Conservation (phyloP, 352 stramenopile species). For the Peronosclerospora sorghi region DNA sequence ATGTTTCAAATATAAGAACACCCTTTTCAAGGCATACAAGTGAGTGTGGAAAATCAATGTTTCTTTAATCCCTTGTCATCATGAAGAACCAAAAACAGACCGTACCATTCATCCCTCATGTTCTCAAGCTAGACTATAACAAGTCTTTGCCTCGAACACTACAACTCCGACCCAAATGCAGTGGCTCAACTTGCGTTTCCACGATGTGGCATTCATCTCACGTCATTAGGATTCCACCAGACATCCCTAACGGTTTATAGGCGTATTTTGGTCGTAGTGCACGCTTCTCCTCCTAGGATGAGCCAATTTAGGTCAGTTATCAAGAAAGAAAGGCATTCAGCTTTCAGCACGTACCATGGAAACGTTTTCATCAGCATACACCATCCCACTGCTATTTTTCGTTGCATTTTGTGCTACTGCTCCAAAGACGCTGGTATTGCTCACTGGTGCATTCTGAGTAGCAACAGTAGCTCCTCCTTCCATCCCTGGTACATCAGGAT, state of each 20-base stretch:
- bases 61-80: conserved; percentile 21
- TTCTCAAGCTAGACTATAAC: not conserved
- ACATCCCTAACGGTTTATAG: conserved; percentile 31
- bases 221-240: conserved; percentile 3
- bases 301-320: not conserved
- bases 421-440: conserved; percentile 25
- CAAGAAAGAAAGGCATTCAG: not conserved
- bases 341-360: conserved; percentile 36
- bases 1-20: not conserved
- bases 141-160: not conserved
- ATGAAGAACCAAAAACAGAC: conserved; percentile 14
- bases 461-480: not conserved
- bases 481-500: conserved; percentile 7
- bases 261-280: conserved; percentile 67
- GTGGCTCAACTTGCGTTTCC: not conserved
- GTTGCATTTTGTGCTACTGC: conserved; percentile 11
- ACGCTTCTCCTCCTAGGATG: conserved; percentile 61
- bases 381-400: conserved; percentile 34
- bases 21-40: conserved; percentile 7
- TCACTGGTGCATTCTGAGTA: conserved; percentile 4
- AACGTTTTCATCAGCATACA: conserved; percentile 42
- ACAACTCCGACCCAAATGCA: not conserved
- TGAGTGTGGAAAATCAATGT: conserved; percentile 25
- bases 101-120: conserved; percentile 19
- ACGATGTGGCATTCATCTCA: conserved; percentile 9